Conservation (phyloP, 441 rosid species). For the Syzygium syzygioides region DNA sequence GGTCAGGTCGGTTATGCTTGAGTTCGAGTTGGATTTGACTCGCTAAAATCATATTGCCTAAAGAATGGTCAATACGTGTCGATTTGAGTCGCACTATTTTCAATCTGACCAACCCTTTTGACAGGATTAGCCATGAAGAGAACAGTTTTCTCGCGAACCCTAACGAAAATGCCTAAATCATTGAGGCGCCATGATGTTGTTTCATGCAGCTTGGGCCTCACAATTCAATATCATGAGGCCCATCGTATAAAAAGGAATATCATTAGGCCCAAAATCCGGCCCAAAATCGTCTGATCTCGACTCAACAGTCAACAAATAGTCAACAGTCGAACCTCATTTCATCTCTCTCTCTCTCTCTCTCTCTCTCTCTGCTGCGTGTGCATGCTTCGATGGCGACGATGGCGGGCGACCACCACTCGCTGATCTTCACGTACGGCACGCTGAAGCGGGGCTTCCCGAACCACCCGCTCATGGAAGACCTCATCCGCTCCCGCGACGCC, state of each 20-base stretch:
- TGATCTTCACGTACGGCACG: conserved; percentile 64
- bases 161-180: background rate
- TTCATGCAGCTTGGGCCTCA: background rate
- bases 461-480: conserved; percentile 38
- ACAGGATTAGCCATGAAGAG: background rate
- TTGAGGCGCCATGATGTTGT: fast-evolving
- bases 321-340: background rate
- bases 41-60: fast-evolving
- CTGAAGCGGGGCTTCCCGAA: conserved; percentile 51
- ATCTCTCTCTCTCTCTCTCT: background rate
- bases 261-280: background rate
- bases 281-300: background rate
- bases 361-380: background rate
- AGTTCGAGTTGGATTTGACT: background rate
- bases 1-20: background rate
- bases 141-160: background rate
- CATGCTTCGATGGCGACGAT: background rate
- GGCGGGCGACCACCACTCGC: conserved; percentile 1
- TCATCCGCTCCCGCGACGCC: conserved; percentile 39
- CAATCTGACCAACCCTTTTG: background rate
- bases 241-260: background rate
- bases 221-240: background rate
- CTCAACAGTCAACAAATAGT: background rate
- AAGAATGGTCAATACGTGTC: fast-evolving
- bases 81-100: background rate